Evolutionary conservation across 106 monocot species (phyloP), one percentile per base, ranked within the genome.

Genomic region (Ottelia alismoides): DNA sequence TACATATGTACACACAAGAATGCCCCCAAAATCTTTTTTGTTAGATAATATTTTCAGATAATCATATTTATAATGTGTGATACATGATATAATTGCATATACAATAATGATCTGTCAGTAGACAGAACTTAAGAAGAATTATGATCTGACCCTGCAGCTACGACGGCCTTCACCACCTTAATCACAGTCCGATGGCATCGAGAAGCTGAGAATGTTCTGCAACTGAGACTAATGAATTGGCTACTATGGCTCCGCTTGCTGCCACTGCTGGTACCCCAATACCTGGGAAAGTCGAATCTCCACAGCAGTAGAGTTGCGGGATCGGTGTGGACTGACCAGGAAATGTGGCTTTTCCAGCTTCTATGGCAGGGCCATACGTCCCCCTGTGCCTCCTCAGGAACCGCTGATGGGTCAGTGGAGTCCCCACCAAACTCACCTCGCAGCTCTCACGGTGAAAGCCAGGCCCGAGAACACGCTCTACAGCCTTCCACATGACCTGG

Each of bases 401-500:
- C 49, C 84, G 66, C 53, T 76, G 69, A 59, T 88, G 93, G 1
- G 93, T 94, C 17, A 94, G 52, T 20, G 93, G 93, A 3, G 93
- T 78, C 58, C 93, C 93, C 11, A 94, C 70, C 59, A 94, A 55
- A 30, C 78, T 88, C 51, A 88, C 93, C 14, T 94, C 84, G 23
- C 93, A 94, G 24, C 66, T 62, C 40, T 88, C 93, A 3, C 78
- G 77, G 25, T 54, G 70, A 54, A 94, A 94, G 22, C 78, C 76
- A 11, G 84, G 69, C 11, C 93, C 93, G 4, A 94, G 75, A 31
- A 70, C 78, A 22, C 80, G 80, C 58, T 88, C 81, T 2, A 88
- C 93, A 28, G 93, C 93, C 58, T 65, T 81, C 93, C 93, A 94
- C 72, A 93, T 63, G 16, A 93, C 87, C 93, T 93, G 70, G n/a